Evolutionary conservation across 768 basidiomycete genomes (phyloP), one percentile per base, ranked within the genome.

Genomic region (Lentinula sp.): DNA sequence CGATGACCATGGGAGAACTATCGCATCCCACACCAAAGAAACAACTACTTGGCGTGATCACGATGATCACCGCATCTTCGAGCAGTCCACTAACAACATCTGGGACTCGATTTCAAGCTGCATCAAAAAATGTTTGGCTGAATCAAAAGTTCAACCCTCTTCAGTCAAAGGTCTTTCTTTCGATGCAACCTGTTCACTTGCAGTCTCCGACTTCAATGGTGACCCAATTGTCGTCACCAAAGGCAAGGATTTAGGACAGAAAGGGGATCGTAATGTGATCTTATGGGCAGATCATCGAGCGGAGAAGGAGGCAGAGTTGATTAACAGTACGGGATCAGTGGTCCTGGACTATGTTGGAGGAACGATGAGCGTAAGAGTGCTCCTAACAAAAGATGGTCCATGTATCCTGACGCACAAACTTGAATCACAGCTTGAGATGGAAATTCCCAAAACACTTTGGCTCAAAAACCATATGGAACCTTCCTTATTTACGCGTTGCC

Each of bases 231-330:
- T 77, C 6, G 86, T 99, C 41, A 91, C 89, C 2, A 84, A 81
- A 50, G 91, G 88, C 0, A 75, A 81, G 2, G 71, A 77, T 20
- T 73, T 91, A 1, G 93, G 91, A 2, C 71, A 77, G 56, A 74
- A 69, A 18, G 91, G 90, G 16, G 88, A 91, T 65, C 83, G 91
- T 63, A 94, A 98, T 72, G 81, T 98, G 62, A 84, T 98, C 46
- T 79, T 99, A 1, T 99, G 96, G 97, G 96, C 95, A 2, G 95
- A 98, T 73, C 95, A 97, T 73, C 84, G 96, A 54, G 96, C 97
- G 0, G 89, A 93, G 75, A 80, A 88, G 69, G 95, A 99, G 70
- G 96, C 96, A 2, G 85, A 92, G 46, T 71, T 88, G 46, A 95
- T 98, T 79, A 98, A 98, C 71, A 76, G 77, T 32, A 91, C 90